phyloP scores from a whole-genome alignment of 257 asterid genomes.

The Solanum okadae region DNA sequence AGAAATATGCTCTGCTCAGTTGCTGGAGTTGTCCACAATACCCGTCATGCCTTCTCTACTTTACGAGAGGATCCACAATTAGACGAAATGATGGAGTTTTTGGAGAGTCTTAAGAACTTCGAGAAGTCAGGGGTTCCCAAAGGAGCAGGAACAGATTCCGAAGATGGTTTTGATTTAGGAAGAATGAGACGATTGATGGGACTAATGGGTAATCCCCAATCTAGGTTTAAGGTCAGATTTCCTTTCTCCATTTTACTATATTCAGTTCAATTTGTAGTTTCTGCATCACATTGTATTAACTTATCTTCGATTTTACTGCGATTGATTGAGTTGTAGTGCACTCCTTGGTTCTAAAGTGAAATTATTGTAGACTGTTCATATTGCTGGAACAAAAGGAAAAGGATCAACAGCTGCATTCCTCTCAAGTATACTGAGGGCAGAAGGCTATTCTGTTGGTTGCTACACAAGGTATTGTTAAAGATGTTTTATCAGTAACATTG shows the following conservation, averaged over 20 bases:
- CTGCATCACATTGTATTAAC: too few relatives aligned
- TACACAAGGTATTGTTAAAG: conserved; percentile 58
- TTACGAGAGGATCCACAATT: conserved; percentile 32
- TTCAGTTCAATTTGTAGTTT: not conserved
- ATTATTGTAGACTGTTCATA: conserved; percentile 55
- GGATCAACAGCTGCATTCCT: conserved; percentile 92
- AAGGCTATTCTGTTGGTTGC: conserved; percentile 91
- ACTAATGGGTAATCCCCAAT: conserved; percentile 69
- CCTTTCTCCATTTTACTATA: not conserved
- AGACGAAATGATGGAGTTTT: conserved; percentile 44
- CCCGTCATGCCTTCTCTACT: conserved; percentile 22
- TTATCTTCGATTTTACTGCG: too few relatives aligned
- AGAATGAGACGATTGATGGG: conserved; percentile 75
- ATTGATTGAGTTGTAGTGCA: too few relatives aligned
- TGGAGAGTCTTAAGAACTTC: conserved; percentile 70
- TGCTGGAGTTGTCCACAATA: conserved; percentile 2
- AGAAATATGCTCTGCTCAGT: not conserved
- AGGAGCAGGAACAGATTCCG: conserved; percentile 82
- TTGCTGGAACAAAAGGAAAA: conserved; percentile 97
- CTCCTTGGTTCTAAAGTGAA: not conserved
- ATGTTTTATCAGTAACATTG: not conserved
- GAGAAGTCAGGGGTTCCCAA: conserved; percentile 80
- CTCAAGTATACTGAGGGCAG: conserved; percentile 73
- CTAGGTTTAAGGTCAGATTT: conserved; percentile 60
- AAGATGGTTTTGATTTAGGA: conserved; percentile 78